Conservation (phyloP, 179 eudicot genomes). For the Beta lomatogona region DNA sequence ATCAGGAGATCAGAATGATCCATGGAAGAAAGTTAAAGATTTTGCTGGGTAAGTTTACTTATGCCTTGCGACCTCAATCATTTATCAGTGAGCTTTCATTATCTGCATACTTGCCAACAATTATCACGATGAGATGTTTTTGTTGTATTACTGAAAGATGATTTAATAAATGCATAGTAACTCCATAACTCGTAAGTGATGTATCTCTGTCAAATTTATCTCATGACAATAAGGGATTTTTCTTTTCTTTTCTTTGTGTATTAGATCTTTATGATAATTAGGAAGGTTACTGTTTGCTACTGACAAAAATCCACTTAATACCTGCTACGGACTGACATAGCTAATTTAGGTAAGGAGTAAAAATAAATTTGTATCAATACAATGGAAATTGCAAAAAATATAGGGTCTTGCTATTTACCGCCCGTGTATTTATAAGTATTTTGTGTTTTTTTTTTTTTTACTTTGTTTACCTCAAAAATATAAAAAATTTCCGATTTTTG, state of each 20-base stretch:
- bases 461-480: too few relatives aligned
- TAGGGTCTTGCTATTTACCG: too few relatives aligned
- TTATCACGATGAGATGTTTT: background rate
- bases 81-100: background rate
- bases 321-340: too few relatives aligned
- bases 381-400: too few relatives aligned
- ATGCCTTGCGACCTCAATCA: background rate
- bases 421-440: too few relatives aligned
- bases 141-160: background rate
- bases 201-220: background rate
- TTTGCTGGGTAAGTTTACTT: slow-evolving; percentile 70
- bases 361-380: too few relatives aligned
- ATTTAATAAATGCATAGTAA: slow-evolving; percentile 2
- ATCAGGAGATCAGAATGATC: slow-evolving; percentile 56
- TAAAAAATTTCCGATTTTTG: too few relatives aligned
- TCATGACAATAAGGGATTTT: background rate
- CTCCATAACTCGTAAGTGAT: background rate
- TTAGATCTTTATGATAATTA: background rate
- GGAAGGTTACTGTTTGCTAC: background rate
- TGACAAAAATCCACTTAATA: too few relatives aligned
- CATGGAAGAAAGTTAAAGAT: slow-evolving; percentile 71
- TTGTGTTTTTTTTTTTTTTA: too few relatives aligned
- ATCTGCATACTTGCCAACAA: background rate
- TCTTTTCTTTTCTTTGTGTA: background rate
- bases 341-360: too few relatives aligned